Evolutionary conservation across 495 filamentous ascomycete species (phyloP), one percentile per base, ranked within the genome.

Genomic region (Penicillium antarcticum): DNA sequence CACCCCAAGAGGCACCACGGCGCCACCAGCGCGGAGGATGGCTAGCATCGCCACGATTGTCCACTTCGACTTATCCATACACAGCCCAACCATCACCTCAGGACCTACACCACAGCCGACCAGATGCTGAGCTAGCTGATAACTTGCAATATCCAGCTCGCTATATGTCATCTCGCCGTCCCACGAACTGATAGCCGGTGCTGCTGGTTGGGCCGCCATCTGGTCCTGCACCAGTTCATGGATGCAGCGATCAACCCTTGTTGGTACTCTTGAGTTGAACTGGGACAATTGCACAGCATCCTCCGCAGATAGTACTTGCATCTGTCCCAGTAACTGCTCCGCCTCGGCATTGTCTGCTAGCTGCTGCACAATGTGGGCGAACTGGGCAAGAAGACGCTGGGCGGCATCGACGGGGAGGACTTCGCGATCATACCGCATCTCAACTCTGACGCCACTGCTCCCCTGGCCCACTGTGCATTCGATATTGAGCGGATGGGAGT

Each of bases 61-160:
- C 74, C 74, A 78, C 60, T 58, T 64, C 11, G 71, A 73, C 46
- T 77, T 78, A 13, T 75, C 70, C 19, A 83, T 73, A 53, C 74
- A 80, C 14, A 85, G 54, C 0, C 78, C 78, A 11, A 84, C 71
- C 21, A 75, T 61, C 12, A 51, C 65, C 21, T 75, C 80, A 10
- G 64, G 61, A 21, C 56, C 51, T 38, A 74, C 54, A 9, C 70
- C 68, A 0, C 63, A 48, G 11, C 45, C 37, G 6, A 63, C 45
- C 5, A 79, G 63, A 10, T 58, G 44, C 8, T 33, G 21, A 6
- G 77, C 71, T 2, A 80, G 54, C 3, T 42, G 44, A 4, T 57
- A 49, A 4, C 75, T 60, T 4, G 65, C 57, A 8, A 13, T 2
- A 23, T 70, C 63, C 8, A 76, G 49, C 29, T 74, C 59, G n/a